Evolutionary conservation across 2,329 filamentous ascomycete genomes (phyloP), one percentile per base, ranked within the genome.

Genomic region (Colletotrichum costaricense): DNA sequence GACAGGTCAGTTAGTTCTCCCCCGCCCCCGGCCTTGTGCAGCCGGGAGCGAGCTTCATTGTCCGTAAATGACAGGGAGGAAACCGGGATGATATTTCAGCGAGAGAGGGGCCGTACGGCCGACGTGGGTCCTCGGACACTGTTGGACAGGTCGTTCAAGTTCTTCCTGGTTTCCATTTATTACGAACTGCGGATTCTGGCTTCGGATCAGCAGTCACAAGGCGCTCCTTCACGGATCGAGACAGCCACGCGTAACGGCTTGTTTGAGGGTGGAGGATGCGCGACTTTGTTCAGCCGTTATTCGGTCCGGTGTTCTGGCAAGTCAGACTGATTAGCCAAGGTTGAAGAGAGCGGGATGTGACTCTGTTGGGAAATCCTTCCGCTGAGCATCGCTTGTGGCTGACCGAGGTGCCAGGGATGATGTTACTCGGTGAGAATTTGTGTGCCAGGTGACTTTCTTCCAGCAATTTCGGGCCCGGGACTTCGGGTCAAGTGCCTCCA

Each of bases 401-500:
- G 66, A 69, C 59, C 69, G 66, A 69, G 59, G 22, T 54, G 59
- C 19, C 69, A 63, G 66, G 69, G 69, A 58, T 33, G 19, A 24
- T 9, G 30, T 24, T 4, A 35, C 42, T 60, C 66, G 69, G 66
- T 68, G 58, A 68, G 30, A 9, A 14, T 33, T 63, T 58, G 46
- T 46, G 66, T 69, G 54, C 42, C 59, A 7, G 33, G 67, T 64
- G 59, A 38, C 69, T 14, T 46, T 26, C 49, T 49, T 3, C 11
- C 42, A 28, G 30, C 38, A 57, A 38, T 30, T 38, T 12, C 28
- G 11, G 46, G 49, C 12, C 26, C 66, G 58, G 69, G 66, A 72
- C 33, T 55, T 64, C 69, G 69, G 66, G 22, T 54, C 69, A 69
- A 46, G 26, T 64, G 66, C 66, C 69, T 72, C 59, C 55, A 28